These are phyloP conservation scores for Cladophialophora chaetospira DNA, from an alignment of 2,329 filamentous ascomycete genomes.

Conservation along the genomic window DNA sequence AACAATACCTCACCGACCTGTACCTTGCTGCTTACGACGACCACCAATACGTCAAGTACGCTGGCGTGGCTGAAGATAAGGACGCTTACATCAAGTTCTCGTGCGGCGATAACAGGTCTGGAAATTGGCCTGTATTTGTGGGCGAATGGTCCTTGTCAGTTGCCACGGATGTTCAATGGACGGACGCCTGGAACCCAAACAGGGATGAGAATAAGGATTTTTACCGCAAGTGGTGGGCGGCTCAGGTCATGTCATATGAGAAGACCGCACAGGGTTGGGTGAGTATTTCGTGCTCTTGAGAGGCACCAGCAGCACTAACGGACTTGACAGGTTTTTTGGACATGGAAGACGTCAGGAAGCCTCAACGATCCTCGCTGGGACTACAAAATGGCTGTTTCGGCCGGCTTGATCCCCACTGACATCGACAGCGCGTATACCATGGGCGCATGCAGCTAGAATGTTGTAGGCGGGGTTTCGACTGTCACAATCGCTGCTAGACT, in stretches of 20 bases:
- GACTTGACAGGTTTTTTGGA: constrained; percentile 51
- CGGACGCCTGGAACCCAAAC: constrained; percentile 46
- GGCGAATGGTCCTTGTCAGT: constrained; percentile 62
- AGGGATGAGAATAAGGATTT: constrained; percentile 50
- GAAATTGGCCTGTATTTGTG: constrained; percentile 53
- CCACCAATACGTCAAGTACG: constrained; percentile 62
- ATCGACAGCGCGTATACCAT: constrained; percentile 30
- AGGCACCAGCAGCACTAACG: neutral
- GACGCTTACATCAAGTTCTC: constrained; percentile 54
- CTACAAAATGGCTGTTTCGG: constrained; percentile 48
- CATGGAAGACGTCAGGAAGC: constrained; percentile 52
- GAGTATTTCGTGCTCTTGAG: constrained; percentile 49
- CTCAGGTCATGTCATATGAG: constrained; percentile 60
- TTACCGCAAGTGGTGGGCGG: constrained; percentile 60
- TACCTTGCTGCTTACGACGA: constrained; percentile 58
- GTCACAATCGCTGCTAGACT: neutral
- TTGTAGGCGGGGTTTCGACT: constrained; percentile 6
- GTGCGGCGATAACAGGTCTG: constrained; percentile 51
- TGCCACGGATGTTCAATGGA: constrained; percentile 52
- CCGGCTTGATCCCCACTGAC: constrained; percentile 45
- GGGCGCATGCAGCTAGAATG: constrained; percentile 18
- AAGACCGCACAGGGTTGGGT: constrained; percentile 38
- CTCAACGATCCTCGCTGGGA: constrained; percentile 52
- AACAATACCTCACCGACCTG: constrained; percentile 46
- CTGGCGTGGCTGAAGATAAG: constrained; percentile 47